These are phyloP conservation scores for Tetracladium marchalianum DNA, from an alignment of 495 filamentous ascomycete species.

Conservation along the genomic window DNA sequence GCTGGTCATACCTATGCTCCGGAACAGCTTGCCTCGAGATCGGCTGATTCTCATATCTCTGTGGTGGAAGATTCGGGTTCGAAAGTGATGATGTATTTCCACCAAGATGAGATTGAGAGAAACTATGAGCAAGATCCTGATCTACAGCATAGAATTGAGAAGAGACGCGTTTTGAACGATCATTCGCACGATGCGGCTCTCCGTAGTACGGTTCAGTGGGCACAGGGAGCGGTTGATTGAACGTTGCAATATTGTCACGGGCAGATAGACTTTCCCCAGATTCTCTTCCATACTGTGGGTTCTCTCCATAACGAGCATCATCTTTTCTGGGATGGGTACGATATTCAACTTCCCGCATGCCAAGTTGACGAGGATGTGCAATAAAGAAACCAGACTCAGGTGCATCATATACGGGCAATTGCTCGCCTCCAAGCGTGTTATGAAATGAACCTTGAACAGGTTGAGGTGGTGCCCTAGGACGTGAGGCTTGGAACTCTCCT, in stretches of 20 bases:
- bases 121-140: constrained; percentile 10
- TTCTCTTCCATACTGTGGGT: background rate
- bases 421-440: constrained; percentile 6
- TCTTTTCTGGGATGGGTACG: constrained; percentile 4
- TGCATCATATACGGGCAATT: constrained; percentile 17
- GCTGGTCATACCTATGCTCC: constrained; percentile 2
- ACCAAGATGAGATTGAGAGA: constrained; percentile 20
- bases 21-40: background rate
- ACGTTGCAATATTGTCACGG: background rate
- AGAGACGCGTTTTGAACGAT: background rate
- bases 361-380: background rate
- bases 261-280: background rate
- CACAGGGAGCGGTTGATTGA: background rate
- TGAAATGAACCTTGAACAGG: constrained; percentile 16
- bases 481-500: constrained; percentile 9
- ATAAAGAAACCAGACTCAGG: constrained; percentile 5
- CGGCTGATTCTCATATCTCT: constrained; percentile 6
- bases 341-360: too few relatives aligned
- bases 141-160: constrained; percentile 5
- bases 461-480: constrained; percentile 3
- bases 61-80: background rate
- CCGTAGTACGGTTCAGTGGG: constrained; percentile 1
- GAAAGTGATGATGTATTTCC: background rate
- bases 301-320: constrained; percentile 4
- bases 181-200: too few relatives aligned